Evolutionary conservation across 345 rosid species (phyloP).

Genomic region (Populus nigra): DNA sequence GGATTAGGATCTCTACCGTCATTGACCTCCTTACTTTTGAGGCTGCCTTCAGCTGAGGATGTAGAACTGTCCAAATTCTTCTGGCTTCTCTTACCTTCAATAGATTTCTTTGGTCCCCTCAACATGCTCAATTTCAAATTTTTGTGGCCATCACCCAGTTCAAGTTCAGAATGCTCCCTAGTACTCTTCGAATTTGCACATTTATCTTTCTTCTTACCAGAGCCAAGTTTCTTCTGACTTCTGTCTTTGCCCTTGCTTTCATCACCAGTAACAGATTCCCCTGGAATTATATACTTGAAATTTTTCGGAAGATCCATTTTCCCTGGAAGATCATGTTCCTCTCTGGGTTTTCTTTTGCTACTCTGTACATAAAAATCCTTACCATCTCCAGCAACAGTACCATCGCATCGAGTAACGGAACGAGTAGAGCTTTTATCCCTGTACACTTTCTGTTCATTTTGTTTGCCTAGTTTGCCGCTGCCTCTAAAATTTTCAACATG

Average conservation of each 20-base stretch:
- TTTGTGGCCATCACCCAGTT: slow-evolving; percentile 19
- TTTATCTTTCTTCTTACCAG: slow-evolving; percentile 24
- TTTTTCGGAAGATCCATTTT: slow-evolving; percentile 32
- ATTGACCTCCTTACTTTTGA: slow-evolving; percentile 26
- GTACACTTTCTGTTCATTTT: slow-evolving; percentile 28
- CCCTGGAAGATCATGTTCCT: slow-evolving; percentile 16
- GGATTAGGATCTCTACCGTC: slow-evolving; percentile 30
- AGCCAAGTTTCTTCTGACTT: slow-evolving; percentile 21
- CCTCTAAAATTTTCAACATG: slow-evolving; percentile 23
- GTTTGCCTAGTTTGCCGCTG: slow-evolving; percentile 24
- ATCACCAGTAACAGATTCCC: slow-evolving; percentile 17
- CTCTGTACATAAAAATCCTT: slow-evolving; percentile 19
- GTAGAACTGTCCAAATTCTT: slow-evolving; percentile 30
- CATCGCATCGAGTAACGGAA: slow-evolving; percentile 3
- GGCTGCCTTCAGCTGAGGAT: slow-evolving; percentile 30
- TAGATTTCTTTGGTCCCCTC: slow-evolving; percentile 39
- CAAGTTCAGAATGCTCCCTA: slow-evolving; percentile 16
- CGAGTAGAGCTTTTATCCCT: slow-evolving; percentile 21
- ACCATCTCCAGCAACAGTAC: slow-evolving; percentile 25
- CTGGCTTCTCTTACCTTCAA: slow-evolving; percentile 28
- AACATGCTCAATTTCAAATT: slow-evolving; percentile 14
- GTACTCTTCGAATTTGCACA: slow-evolving; percentile 8
- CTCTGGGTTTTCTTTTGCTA: slow-evolving; percentile 35
- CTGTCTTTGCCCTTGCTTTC: slow-evolving; percentile 31
- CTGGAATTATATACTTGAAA: slow-evolving; percentile 17